Conservation (phyloP, 345 rosid genomes). For the Moringa oleifera region DNA sequence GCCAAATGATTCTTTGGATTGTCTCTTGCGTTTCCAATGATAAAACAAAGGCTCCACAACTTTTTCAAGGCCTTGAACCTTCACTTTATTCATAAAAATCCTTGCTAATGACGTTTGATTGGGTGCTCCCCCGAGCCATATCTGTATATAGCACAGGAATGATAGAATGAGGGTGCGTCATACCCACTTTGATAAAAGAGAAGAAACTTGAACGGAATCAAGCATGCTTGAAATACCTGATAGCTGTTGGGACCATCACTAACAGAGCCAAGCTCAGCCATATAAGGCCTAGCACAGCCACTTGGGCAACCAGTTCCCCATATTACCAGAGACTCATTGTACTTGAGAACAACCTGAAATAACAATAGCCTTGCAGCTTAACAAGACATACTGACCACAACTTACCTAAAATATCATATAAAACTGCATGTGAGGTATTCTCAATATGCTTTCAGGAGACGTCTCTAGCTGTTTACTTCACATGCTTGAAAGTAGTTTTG, state of each 20-base stretch:
- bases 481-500: too few relatives aligned
- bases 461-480: too few relatives aligned
- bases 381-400: too few relatives aligned
- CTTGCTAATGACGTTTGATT: conserved; percentile 72
- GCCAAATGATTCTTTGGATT: conserved; percentile 85
- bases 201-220: not conserved
- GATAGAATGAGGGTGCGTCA: not conserved
- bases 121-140: conserved; percentile 96
- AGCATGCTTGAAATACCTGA: conserved; percentile 47
- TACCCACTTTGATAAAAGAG: not conserved
- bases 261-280: conserved; percentile 97
- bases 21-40: conserved; percentile 72
- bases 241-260: conserved; percentile 99
- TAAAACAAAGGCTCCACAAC: conserved; percentile 85
- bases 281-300: conserved; percentile 98
- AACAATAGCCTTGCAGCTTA: conserved; percentile 10
- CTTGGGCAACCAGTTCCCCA: conserved; percentile 97
- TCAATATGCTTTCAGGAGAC: too few relatives aligned
- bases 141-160: conserved; percentile 35
- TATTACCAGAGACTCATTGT: conserved; percentile 80
- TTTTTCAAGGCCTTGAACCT: conserved; percentile 87
- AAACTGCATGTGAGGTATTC: too few relatives aligned
- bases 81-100: conserved; percentile 82
- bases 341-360: conserved; percentile 81
- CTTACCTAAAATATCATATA: too few relatives aligned